phyloP scores from a whole-genome alignment of 441 rosid species.

The Brassica balearica region DNA sequence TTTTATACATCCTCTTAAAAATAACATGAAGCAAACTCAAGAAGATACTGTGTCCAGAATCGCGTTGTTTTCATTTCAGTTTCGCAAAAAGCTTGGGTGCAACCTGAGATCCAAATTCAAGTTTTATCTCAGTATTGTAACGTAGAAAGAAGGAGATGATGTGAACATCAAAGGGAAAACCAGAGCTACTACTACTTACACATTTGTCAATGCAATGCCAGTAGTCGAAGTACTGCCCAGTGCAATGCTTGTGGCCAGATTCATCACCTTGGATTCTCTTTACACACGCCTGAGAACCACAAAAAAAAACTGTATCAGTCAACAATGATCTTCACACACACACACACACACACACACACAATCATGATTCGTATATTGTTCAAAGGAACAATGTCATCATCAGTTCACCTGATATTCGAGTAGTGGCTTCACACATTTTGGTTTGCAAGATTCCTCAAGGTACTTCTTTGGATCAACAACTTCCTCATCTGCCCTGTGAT shows the following conservation, averaged over 20 bases:
- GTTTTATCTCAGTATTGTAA: slow-evolving; percentile 6
- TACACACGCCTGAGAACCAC: slow-evolving; percentile 57
- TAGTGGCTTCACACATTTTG: slow-evolving; percentile 68
- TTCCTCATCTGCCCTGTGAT: slow-evolving; percentile 74
- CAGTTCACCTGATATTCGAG: slow-evolving; percentile 60
- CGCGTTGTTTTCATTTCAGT: no score
- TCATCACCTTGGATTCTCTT: slow-evolving; percentile 76
- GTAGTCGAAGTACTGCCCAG: slow-evolving; percentile 83
- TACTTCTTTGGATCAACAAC: slow-evolving; percentile 66
- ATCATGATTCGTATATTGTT: neutral
- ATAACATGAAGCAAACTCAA: no score
- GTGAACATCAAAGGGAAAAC: slow-evolving; percentile 5
- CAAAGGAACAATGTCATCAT: neutral
- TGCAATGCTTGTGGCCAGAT: slow-evolving; percentile 77
- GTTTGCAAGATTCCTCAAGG: slow-evolving; percentile 76
- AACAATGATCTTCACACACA: slow-evolving; percentile 10
- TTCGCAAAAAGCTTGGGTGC: slow-evolving; percentile 47
- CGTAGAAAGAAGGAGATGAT: neutral
- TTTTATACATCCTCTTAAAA: no score
- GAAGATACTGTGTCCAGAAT: no score
- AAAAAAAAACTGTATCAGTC: slow-evolving; percentile 17
- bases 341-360: no score
- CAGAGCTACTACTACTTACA: slow-evolving; percentile 59
- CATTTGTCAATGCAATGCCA: slow-evolving; percentile 85
- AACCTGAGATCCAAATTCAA: slow-evolving; percentile 52